These are phyloP conservation scores for Apophysomyces trapeziformis DNA, from an alignment of 371 early-diverging fungal species.

Conservation along the genomic window DNA sequence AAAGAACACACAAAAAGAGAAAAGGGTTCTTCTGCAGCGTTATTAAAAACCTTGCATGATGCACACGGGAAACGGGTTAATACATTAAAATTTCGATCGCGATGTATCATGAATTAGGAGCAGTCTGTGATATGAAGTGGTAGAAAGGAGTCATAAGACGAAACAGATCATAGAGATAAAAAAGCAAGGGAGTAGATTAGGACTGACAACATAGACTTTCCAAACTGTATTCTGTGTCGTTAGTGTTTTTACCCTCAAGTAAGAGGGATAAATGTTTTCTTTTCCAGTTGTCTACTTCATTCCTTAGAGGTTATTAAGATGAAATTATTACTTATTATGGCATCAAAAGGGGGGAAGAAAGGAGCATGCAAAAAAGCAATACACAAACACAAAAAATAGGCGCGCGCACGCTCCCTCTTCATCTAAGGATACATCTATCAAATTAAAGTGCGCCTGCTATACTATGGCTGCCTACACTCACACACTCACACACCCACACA, in stretches of 20 bases:
- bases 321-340: conserved; percentile 3
- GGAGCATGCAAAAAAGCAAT: neutral
- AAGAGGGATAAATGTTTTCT: conserved; percentile 16
- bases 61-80: conserved; percentile 2
- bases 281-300: conserved; percentile 11
- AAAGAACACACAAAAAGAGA: neutral
- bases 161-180: conserved; percentile 16
- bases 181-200: conserved; percentile 1
- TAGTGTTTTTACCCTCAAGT: conserved; percentile 6
- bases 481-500: no score
- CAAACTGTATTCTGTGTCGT: neutral
- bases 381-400: conserved; percentile 2
- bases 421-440: neutral
- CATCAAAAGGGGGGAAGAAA: neutral
- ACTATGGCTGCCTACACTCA: no score
- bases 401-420: conserved; percentile 10
- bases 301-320: conserved; percentile 4
- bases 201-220: neutral
- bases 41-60: conserved; percentile 11
- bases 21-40: neutral
- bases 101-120: conserved; percentile 3
- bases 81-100: conserved; percentile 6
- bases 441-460: neutral
- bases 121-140: neutral
- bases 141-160: neutral